phyloP scores from a whole-genome alignment of 2,329 filamentous ascomycete genomes.

The Cladosporium halotolerans region DNA sequence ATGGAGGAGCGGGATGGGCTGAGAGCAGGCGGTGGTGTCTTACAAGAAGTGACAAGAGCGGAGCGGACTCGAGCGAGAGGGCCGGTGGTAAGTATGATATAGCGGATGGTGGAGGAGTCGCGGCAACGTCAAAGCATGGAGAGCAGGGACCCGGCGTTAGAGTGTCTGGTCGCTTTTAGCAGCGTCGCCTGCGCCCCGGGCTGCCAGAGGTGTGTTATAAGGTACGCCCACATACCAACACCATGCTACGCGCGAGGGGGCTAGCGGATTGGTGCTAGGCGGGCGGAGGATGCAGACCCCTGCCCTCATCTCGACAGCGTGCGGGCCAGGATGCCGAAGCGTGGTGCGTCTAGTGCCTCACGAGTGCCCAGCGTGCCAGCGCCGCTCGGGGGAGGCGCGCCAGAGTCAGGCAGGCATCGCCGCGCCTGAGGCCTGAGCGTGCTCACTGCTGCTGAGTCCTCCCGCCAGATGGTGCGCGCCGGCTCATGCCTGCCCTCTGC shows the following conservation, averaged over 20 bases:
- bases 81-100: conserved; percentile 5
- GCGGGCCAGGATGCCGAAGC: conserved; percentile 12
- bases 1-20: neutral
- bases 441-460: no score
- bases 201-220: conserved; percentile 11
- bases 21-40: conserved; percentile 3
- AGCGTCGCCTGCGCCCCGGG: conserved; percentile 10
- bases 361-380: neutral
- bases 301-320: conserved; percentile 12
- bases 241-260: conserved; percentile 6
- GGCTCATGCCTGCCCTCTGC: conserved; percentile 6
- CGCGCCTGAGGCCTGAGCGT: no score
- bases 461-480: neutral
- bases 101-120: conserved; percentile 1
- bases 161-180: conserved; percentile 11
- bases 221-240: conserved; percentile 12
- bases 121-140: conserved; percentile 9
- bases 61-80: conserved; percentile 9
- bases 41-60: conserved; percentile 8
- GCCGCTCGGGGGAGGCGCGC: conserved; percentile 1
- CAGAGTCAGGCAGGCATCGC: conserved; percentile 2
- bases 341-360: conserved; percentile 6
- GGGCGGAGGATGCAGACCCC: conserved; percentile 11
- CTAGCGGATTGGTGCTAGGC: conserved; percentile 7
- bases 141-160: conserved; percentile 10